Conservation (phyloP, 169 alveolate species). For the Plasmodium gallinaceum region DNA sequence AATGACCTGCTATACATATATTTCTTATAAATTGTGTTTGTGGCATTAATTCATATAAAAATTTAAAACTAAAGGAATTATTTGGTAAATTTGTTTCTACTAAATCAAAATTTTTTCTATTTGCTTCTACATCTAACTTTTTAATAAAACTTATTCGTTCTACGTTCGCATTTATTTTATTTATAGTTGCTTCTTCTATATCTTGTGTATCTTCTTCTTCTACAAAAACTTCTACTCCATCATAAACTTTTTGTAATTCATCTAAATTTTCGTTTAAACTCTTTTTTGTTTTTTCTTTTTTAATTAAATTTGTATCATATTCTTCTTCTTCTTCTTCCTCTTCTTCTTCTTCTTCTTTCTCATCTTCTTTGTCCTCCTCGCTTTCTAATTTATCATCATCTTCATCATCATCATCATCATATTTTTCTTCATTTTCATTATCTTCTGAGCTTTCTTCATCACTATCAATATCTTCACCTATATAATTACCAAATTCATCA, state of each 20-base stretch:
- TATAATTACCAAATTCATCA: conserved; percentile 99
- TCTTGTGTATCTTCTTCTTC: conserved; percentile 99
- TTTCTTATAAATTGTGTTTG: conserved; percentile 96
- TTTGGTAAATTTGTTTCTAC: conserved; percentile 87
- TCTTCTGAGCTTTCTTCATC: conserved; percentile 81
- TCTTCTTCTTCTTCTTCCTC: conserved; percentile 25
- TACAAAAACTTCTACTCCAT: conserved; percentile 88
- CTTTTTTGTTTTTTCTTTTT: conserved; percentile 36
- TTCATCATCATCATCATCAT: conserved; percentile 86
- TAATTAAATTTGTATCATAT: conserved; percentile 6
- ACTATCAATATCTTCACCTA: conserved; percentile 94
- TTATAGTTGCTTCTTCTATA: conserved; percentile 97
- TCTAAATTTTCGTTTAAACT: conserved; percentile 76
- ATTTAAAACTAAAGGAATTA: conserved; percentile 94
- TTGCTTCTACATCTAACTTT: conserved; percentile 83
- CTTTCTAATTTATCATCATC: conserved; percentile 84
- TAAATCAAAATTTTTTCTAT: conserved; percentile 83
- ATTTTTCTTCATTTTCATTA: conserved; percentile 23
- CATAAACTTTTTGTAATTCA: conserved; percentile 81
- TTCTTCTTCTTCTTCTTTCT: conserved; percentile 48
- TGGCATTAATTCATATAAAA: conserved; percentile 92
- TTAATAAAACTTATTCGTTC: conserved; percentile 82
- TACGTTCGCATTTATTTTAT: conserved; percentile 92
- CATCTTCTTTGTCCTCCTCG: conserved; percentile 79
- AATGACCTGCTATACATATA: conserved; percentile 96